These are phyloP conservation scores for Dillenia suffruticosa DNA, from an alignment of 164 flowering plant genomes.

Conservation along the genomic window DNA sequence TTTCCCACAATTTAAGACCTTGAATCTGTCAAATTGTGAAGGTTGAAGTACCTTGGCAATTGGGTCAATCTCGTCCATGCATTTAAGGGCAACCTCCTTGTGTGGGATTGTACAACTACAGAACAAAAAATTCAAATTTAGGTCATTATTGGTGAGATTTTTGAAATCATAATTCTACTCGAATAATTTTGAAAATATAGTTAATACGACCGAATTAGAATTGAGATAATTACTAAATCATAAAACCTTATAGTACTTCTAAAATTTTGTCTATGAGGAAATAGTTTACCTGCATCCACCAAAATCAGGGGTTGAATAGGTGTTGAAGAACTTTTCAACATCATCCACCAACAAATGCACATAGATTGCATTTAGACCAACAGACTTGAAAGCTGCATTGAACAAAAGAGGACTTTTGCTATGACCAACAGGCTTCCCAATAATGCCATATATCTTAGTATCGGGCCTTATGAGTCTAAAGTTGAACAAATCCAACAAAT, in stretches of 20 bases:
- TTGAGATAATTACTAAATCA: too few relatives aligned
- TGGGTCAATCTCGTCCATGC: constrained; percentile 91
- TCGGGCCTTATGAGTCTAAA: constrained; percentile 64
- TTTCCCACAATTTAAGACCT: neutral
- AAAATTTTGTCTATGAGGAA: too few relatives aligned
- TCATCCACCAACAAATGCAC: constrained; percentile 86
- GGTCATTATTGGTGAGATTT: neutral
- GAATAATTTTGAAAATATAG: too few relatives aligned
- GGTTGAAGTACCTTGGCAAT: constrained; percentile 61
- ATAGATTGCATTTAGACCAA: constrained; percentile 81
- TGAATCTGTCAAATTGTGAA: neutral
- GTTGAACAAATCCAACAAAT: constrained; percentile 66
- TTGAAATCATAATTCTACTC: too few relatives aligned
- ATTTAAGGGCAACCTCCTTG: constrained; percentile 75
- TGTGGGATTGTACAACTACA: constrained; percentile 92
- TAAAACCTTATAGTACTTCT: neutral
- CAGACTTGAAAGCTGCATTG: constrained; percentile 70
- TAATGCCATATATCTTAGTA: constrained; percentile 83
- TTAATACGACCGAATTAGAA: neutral
- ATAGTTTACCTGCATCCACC: constrained; percentile 86
- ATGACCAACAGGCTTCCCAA: constrained; percentile 95
- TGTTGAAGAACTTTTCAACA: constrained; percentile 52
- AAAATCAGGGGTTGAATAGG: constrained; percentile 82
- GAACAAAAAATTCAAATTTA: neutral
- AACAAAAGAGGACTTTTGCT: constrained; percentile 81